Conservation (phyloP, 768 basidiomycete genomes). For the Agrocybe pediades region DNA sequence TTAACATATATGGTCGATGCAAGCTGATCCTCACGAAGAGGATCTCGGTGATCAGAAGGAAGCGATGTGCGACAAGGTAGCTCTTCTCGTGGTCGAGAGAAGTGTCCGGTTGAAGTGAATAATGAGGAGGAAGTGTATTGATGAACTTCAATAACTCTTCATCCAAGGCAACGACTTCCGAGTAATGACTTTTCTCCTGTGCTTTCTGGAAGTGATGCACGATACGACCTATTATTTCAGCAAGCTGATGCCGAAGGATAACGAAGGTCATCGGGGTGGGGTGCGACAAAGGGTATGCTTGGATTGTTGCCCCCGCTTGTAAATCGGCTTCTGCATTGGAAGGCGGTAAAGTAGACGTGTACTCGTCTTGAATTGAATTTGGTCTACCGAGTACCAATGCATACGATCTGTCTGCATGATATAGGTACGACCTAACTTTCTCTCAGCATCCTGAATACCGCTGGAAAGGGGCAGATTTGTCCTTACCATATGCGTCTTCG, state of each 20-base stretch:
- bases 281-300: conserved; percentile 57
- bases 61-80: conserved; percentile 82
- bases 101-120: conserved; percentile 72
- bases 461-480: not conserved
- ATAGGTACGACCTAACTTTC: conserved; percentile 70
- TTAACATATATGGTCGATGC: conserved; percentile 86
- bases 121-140: conserved; percentile 76
- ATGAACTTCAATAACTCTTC: conserved; percentile 83
- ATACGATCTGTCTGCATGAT: conserved; percentile 93
- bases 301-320: conserved; percentile 42
- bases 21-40: conserved; percentile 83
- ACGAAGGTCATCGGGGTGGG: conserved; percentile 89
- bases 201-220: conserved; percentile 94
- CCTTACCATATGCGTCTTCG: conserved; percentile 84
- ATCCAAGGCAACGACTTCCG: conserved; percentile 80
- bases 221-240: conserved; percentile 84
- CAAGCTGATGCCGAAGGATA: conserved; percentile 81
- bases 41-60: conserved; percentile 87
- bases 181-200: conserved; percentile 74
- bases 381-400: conserved; percentile 91
- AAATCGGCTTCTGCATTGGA: conserved; percentile 71
- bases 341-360: conserved; percentile 80
- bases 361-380: conserved; percentile 86
- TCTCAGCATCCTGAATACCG: not conserved
- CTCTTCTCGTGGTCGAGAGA: conserved; percentile 67